phyloP scores from a whole-genome alignment of 225 moss, liverwort and hornwort genomes.

The Rhytidiadelphus loreus region DNA sequence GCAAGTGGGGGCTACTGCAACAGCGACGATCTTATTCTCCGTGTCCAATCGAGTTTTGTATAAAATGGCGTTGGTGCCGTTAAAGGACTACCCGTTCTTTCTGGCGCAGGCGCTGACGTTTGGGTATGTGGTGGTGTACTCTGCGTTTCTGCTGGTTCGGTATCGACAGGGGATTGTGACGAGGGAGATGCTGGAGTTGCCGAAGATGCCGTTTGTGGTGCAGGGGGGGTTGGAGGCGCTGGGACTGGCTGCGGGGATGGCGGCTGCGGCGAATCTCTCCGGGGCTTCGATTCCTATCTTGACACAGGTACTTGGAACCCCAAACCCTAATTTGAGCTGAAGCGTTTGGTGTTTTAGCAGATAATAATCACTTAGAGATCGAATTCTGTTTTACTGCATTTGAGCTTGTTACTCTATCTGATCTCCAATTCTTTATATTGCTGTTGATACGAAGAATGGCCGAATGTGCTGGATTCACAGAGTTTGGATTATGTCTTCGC shows the following conservation, averaged over 20 bases:
- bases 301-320: not conserved
- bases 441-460: not conserved
- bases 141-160: not conserved
- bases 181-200: slow-evolving; percentile 4
- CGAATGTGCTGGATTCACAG: not conserved
- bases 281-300: slow-evolving; percentile 1
- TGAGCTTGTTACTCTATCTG: not conserved
- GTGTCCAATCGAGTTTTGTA: slow-evolving; percentile 9
- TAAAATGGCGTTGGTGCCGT: slow-evolving; percentile 8
- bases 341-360: not conserved
- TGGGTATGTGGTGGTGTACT: slow-evolving; percentile 1
- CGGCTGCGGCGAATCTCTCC: slow-evolving; percentile 2
- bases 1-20: not conserved
- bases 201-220: slow-evolving; percentile 11
- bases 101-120: slow-evolving; percentile 12
- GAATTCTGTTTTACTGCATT: not conserved
- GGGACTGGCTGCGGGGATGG: not conserved
- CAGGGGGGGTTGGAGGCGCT: not conserved
- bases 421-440: not conserved
- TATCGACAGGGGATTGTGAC: slow-evolving; percentile 7
- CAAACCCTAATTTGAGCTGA: not conserved
- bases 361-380: not conserved
- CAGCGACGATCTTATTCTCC: slow-evolving; percentile 1
- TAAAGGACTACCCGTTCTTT: slow-evolving; percentile 7
- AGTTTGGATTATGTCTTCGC: not conserved